Conservation (phyloP, 805 yeast species). For the Pichia scutulata region DNA sequence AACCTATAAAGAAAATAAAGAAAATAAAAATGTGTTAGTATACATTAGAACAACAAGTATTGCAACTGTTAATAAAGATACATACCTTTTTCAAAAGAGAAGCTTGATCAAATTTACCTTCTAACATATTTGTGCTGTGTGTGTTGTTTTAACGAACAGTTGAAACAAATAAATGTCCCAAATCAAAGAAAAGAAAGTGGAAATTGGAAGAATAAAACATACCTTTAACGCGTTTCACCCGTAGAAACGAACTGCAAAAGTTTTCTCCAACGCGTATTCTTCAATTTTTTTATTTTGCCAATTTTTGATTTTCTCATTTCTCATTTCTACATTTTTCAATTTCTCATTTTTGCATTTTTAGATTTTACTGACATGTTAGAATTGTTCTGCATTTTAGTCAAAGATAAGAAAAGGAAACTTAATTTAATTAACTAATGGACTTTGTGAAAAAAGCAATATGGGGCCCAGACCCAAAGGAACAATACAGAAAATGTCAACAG, state of each 20-base stretch:
- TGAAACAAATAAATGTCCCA: neutral
- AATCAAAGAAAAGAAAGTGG: neutral
- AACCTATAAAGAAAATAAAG: constrained; percentile 32
- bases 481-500: constrained; percentile 68
- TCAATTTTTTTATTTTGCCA: neutral
- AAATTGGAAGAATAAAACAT: neutral
- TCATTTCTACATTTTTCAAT: neutral
- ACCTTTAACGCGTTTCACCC: neutral
- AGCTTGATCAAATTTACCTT: constrained; percentile 94
- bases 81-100: constrained; percentile 72
- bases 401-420: neutral
- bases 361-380: neutral
- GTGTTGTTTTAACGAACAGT: neutral
- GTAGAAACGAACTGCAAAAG: neutral
- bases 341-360: neutral
- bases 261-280: neutral
- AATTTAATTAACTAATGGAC: constrained; percentile 46
- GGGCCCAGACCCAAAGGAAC: constrained; percentile 97
- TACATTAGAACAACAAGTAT: too few species aligned
- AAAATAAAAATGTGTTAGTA: neutral
- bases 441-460: constrained; percentile 78
- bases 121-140: constrained; percentile 56
- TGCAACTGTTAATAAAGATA: neutral
- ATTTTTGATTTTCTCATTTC: neutral
- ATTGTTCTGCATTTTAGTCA: neutral